Conservation (phyloP, 2,329 filamentous ascomycete genomes). For the Herpotrichia juniperi region DNA sequence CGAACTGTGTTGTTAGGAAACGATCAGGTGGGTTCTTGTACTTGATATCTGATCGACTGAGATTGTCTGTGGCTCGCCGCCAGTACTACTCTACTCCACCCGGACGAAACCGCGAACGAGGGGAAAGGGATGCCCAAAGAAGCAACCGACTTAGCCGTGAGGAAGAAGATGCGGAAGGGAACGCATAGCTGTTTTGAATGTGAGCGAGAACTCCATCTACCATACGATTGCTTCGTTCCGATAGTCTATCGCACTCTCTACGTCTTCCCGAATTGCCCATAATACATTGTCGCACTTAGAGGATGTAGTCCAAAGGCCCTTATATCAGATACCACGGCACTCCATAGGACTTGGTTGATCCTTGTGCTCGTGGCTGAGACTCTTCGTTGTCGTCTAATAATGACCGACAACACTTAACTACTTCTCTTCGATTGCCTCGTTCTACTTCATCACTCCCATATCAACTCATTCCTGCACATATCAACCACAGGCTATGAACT, state of each 20-base stretch:
- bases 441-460: neutral
- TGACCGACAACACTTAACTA: neutral
- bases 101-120: constrained; percentile 4
- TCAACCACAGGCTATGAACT: neutral
- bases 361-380: neutral
- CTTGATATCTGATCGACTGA: neutral
- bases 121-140: constrained; percentile 41
- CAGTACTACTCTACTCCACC: neutral
- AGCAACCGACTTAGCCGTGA: constrained; percentile 33
- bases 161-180: constrained; percentile 53
- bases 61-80: neutral
- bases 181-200: constrained; percentile 54
- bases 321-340: neutral
- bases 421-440: neutral
- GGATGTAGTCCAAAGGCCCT: neutral
- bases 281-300: neutral
- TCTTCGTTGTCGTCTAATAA: neutral
- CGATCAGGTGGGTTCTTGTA: neutral
- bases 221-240: too few relatives aligned
- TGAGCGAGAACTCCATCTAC: constrained; percentile 30
- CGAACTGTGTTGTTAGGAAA: neutral
- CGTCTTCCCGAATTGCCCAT: too few relatives aligned
- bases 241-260: too few relatives aligned
- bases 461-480: neutral
- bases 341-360: neutral